A percentile compares a stretch with the other conserved stretches of the same genome.
phyloP scores from a whole-genome alignment of 495 filamentous ascomycete genomes.

The Hyaloscypha finlandica region DNA sequence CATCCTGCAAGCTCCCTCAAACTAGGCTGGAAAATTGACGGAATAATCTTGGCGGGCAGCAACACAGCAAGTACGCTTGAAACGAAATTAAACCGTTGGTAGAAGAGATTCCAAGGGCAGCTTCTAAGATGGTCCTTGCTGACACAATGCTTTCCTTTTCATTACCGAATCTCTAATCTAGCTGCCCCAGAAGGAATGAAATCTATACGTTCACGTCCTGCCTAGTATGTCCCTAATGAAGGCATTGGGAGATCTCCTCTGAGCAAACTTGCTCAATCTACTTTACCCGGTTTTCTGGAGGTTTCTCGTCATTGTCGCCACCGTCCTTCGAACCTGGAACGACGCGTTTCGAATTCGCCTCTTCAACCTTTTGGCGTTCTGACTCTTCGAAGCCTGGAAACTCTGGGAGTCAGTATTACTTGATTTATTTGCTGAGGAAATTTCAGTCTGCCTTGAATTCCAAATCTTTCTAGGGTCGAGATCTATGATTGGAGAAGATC shows the following conservation, averaged over 20 bases:
- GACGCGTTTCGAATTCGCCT: slow-evolving; percentile 14
- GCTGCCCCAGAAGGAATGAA: not conserved
- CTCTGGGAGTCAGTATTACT: not conserved
- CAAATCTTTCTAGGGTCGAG: not conserved
- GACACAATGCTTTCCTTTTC: not conserved
- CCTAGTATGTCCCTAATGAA: not conserved
- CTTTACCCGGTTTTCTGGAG: not conserved
- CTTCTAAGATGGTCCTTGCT: not conserved
- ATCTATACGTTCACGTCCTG: not conserved
- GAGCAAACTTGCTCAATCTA: not conserved
- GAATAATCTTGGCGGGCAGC: too few species aligned
- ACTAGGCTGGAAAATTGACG: too few species aligned
- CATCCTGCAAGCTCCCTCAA: too few species aligned
- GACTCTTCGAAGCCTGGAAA: slow-evolving; percentile 33
- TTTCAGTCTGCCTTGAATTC: not conserved
- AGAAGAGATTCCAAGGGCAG: not conserved
- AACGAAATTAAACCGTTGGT: not conserved
- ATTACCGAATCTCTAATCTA: not conserved
- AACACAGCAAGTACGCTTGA: too few species aligned
- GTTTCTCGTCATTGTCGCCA: not conserved
- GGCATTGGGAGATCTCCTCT: slow-evolving; percentile 1
- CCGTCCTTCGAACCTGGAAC: not conserved
- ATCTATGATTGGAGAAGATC: not conserved
- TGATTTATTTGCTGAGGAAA: not conserved
- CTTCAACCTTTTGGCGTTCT: slow-evolving; percentile 20